These are phyloP conservation scores for Halophytophthora batemanensis DNA, from an alignment of 352 stramenopile species.

Conservation along the genomic window DNA sequence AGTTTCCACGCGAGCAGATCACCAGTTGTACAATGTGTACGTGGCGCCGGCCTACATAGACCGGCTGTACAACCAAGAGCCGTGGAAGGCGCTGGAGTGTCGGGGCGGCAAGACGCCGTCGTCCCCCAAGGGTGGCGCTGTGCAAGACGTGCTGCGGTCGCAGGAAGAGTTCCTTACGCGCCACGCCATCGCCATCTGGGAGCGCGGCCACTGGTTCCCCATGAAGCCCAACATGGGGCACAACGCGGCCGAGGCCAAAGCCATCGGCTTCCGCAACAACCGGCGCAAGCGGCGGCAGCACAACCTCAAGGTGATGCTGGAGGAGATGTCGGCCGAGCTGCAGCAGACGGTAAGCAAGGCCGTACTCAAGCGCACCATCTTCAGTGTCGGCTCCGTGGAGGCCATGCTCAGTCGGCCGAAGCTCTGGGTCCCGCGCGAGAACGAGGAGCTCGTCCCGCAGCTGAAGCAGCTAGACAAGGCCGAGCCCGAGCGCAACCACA, in stretches of 20 bases:
- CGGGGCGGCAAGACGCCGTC: constrained; percentile 28
- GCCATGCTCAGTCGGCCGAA: constrained; percentile 31
- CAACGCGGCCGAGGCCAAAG: constrained; percentile 21
- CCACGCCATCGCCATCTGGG: constrained; percentile 42
- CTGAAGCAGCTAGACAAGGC: constrained; percentile 28
- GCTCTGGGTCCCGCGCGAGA: constrained; percentile 38
- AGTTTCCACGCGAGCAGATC: not conserved
- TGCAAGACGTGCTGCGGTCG: constrained; percentile 16
- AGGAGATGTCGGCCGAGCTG: constrained; percentile 23
- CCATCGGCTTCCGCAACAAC: constrained; percentile 29
- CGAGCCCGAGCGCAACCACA: constrained; percentile 31
- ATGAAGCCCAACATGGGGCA: constrained; percentile 45
- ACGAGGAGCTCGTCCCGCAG: constrained; percentile 33
- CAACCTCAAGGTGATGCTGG: constrained; percentile 30
- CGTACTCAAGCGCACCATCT: constrained; percentile 39
- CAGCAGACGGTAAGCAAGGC: constrained; percentile 18
- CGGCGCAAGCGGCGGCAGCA: constrained; percentile 41
- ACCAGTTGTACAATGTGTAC: constrained; percentile 17
- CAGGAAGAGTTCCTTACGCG: constrained; percentile 35
- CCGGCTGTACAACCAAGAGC: constrained; percentile 7
- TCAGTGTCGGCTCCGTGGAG: constrained; percentile 25
- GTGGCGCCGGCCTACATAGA: constrained; percentile 18
- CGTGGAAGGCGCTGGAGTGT: constrained; percentile 9
- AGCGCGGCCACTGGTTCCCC: constrained; percentile 46
- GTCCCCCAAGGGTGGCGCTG: constrained; percentile 8